phyloP scores from a whole-genome alignment of 202 grass and related monocot species.

The Carex sylvatica region DNA sequence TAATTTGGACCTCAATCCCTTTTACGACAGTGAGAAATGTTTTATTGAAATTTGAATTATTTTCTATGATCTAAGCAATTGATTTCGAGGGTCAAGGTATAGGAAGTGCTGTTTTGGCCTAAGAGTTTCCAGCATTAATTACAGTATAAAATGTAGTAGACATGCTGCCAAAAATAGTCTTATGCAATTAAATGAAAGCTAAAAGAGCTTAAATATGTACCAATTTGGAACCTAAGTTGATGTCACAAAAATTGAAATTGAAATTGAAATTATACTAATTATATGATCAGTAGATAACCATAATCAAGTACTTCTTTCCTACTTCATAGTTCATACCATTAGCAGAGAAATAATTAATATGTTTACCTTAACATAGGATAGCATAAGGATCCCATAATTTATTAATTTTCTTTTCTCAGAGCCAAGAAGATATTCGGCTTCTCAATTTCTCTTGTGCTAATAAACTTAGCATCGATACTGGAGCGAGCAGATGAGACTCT shows the following conservation, averaged over 20 bases:
- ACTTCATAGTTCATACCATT: not conserved
- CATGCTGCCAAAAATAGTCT: not conserved
- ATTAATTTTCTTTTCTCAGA: conserved; percentile 48
- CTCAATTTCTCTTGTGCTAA: conserved; percentile 88
- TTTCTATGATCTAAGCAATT: not conserved
- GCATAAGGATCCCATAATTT: not conserved
- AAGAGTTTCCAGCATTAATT: not conserved
- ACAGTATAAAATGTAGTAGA: not conserved
- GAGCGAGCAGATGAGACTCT: conserved; percentile 95
- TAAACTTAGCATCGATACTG: conserved; percentile 87
- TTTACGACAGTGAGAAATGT: not conserved
- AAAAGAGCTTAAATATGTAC: not conserved
- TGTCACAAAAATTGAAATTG: not conserved
- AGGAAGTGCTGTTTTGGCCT: not conserved
- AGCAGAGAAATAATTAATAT: not conserved
- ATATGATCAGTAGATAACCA: not conserved
- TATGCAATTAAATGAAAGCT: not conserved
- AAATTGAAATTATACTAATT: not conserved
- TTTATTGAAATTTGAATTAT: not conserved
- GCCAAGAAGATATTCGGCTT: conserved; percentile 85
- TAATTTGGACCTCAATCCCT: not conserved
- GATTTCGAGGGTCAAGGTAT: not conserved
- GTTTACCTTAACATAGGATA: not conserved
- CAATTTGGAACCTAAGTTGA: not conserved
- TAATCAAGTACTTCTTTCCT: not conserved